Base-by-base conservation (phyloP, 2,329 filamentous ascomycete genomes). In the Rhynchosporium secalis region DNA sequence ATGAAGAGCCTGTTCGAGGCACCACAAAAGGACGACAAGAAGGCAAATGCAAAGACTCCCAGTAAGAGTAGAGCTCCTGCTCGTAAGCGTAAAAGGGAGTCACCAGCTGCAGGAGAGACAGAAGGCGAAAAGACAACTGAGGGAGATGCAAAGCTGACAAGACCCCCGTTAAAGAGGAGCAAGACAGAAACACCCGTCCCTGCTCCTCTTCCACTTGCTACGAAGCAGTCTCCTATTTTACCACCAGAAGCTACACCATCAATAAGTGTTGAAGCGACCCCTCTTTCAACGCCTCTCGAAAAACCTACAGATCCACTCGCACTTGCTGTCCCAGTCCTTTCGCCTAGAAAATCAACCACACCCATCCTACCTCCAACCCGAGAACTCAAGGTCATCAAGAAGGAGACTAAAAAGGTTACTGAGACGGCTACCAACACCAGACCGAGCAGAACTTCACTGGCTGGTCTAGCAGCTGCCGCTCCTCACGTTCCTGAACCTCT, bases 141-240 rank as follows among this genome's bases (percentile, higher is more conserved):
- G 47, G 67, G 29, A 52, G 65, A 68, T 3, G 15, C 47, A 10
- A 68, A 67, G 49, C 28, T 54, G 10, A 52, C 59, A n/a, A 75
- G 73, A 40, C 80, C 79, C 36, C 77, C 75, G 61, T 62, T 75
- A 31, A 85, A 85, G 71, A 79, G 82, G 40, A 80, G 76, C 65
- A 85, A 85, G 72, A 84, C 80, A 29, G 83, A 85, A 72, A 85
- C 83, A 13, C 83, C 83, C 10, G 77, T 85, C 36, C 82, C 80
- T 55, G 78, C 78, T 47, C 77, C 77, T 67, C 74, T 65, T 68
- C 69, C 70, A 70, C 75, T 72, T 61, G 58, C 64, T 28, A 66
- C 69, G 5, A 72, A 69, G 59, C 65, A 67, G 48, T 75, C 78
- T 43, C 71, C 77, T 49, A 64, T 48, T 54, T 56, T 56, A 47